A percentile compares a stretch with the other conserved stretches of the same genome.
phyloP scores from a whole-genome alignment of 305 asterid species.

The Fraxinus paxiana region DNA sequence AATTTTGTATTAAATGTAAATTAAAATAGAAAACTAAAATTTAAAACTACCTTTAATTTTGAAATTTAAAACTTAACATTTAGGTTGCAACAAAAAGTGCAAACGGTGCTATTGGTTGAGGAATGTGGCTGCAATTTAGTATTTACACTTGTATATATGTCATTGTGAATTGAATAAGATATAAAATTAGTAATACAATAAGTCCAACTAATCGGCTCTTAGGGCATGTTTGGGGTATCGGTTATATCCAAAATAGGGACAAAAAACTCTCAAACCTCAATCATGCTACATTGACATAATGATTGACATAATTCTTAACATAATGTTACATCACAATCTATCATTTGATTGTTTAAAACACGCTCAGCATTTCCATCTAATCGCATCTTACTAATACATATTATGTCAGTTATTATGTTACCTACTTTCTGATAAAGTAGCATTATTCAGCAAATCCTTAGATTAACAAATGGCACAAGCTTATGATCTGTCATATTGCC shows the following conservation, averaged over 20 bases:
- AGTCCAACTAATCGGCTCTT: neutral
- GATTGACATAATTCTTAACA: neutral
- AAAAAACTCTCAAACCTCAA: neutral
- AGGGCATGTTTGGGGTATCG: neutral
- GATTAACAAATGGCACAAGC: neutral
- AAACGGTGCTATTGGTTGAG: neutral
- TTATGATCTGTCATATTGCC: neutral
- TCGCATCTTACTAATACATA: neutral
- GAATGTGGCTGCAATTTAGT: neutral
- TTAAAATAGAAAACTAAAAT: neutral
- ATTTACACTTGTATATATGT: neutral
- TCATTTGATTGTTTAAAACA: too few relatives aligned
- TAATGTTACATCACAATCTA: too few relatives aligned
- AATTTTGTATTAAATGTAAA: neutral
- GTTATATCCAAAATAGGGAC: neutral
- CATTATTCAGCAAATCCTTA: neutral
- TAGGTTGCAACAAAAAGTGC: neutral
- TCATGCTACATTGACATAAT: neutral
- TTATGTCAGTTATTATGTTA: neutral
- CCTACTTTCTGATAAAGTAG: neutral
- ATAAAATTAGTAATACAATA: neutral
- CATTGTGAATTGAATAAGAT: neutral
- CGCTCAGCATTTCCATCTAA: neutral
- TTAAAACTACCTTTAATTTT: neutral
- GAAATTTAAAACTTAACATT: neutral